Percentiles rank a stretch among this genome's conserved stretches.
Evolutionary conservation across 495 filamentous ascomycete genomes (phyloP).

Genomic region (Platismatia glauca): DNA sequence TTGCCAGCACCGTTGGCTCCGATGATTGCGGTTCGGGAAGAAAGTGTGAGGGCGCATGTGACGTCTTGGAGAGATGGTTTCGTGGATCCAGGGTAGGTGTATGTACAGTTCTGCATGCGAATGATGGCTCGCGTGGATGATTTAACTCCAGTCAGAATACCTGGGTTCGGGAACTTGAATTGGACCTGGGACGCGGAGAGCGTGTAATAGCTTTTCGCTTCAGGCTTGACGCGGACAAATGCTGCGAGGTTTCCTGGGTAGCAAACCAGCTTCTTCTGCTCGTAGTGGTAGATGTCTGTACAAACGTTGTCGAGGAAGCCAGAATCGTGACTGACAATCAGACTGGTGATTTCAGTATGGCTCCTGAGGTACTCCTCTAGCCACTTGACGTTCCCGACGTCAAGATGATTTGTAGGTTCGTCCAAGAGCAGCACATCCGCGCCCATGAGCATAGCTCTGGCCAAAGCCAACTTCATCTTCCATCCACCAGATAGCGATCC

Average conservation of each 20-base stretch:
- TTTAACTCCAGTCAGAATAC: constrained; percentile 91
- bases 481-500: constrained; percentile 97
- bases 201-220: constrained; percentile 97
- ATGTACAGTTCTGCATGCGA: constrained; percentile 85
- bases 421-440: constrained; percentile 93
- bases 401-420: constrained; percentile 98
- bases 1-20: constrained; percentile 97
- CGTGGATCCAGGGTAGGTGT: constrained; percentile 74
- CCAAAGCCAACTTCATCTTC: constrained; percentile 99
- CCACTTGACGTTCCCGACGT: constrained; percentile 95
- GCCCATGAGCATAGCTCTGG: constrained; percentile 90
- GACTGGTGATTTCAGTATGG: constrained; percentile 91
- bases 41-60: constrained; percentile 77
- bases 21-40: constrained; percentile 90
- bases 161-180: constrained; percentile 96
- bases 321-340: constrained; percentile 98
- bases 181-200: constrained; percentile 80
- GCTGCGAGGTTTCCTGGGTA: constrained; percentile 92
- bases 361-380: constrained; percentile 88
- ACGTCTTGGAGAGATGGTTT: constrained; percentile 85
- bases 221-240: constrained; percentile 88
- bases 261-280: constrained; percentile 88
- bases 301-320: constrained; percentile 94
- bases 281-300: constrained; percentile 99
- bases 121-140: constrained; percentile 88